Evolutionary conservation across 108 stramenopile species (phyloP).

Genomic region (Fistulifera solaris): DNA sequence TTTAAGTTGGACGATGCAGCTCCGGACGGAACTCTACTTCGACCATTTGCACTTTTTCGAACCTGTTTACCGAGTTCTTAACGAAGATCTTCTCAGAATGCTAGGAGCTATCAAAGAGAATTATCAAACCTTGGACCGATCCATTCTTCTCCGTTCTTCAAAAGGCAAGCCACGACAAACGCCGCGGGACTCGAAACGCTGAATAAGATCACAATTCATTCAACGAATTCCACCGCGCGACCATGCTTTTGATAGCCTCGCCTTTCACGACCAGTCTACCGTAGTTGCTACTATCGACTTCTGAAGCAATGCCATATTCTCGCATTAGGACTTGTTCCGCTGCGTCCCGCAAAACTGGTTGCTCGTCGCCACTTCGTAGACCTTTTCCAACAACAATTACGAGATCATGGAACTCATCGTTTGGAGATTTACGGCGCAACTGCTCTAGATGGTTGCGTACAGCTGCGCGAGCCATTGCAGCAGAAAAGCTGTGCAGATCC

Average conservation of each 20-base stretch:
- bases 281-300: conserved; percentile 31
- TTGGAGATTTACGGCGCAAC: conserved; percentile 5
- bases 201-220: no score
- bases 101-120: background rate
- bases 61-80: conserved; percentile 12
- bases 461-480: conserved; percentile 57
- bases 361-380: conserved; percentile 21
- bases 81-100: conserved; percentile 8
- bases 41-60: conserved; percentile 10
- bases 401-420: conserved; percentile 20
- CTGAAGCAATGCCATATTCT: conserved; percentile 33
- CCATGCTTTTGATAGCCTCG: conserved; percentile 18
- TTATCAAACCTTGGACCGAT: conserved; percentile 7
- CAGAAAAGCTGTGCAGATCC: conserved; percentile 59
- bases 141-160: conserved; percentile 2
- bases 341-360: conserved; percentile 32
- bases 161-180: no score
- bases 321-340: conserved; percentile 21
- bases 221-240: conserved; percentile 5
- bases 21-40: conserved; percentile 4
- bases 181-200: no score
- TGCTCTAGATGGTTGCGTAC: conserved; percentile 46
- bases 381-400: conserved; percentile 66
- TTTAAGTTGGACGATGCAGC: conserved; percentile 6
- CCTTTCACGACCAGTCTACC: conserved; percentile 36